phyloP scores from a whole-genome alignment of 1,139 yeast genomes.

The Meyerozyma athensensis region DNA sequence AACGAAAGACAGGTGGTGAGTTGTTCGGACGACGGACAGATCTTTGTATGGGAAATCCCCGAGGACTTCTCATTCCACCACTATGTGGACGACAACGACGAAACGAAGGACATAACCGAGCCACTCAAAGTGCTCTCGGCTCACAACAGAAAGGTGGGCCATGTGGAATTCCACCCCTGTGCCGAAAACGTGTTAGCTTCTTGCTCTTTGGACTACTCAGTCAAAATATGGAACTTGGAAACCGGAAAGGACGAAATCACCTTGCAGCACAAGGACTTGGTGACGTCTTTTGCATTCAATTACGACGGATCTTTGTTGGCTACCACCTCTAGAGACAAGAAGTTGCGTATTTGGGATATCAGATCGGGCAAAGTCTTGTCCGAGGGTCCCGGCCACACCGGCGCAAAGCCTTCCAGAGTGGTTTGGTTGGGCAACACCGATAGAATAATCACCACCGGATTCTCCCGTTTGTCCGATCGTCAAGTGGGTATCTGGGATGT shows the following conservation, averaged over 20 bases:
- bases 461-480: constrained; percentile 87
- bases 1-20: constrained; percentile 72
- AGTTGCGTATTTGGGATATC: constrained; percentile 86
- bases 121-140: constrained; percentile 73
- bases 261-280: constrained; percentile 81
- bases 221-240: constrained; percentile 84
- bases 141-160: constrained; percentile 95
- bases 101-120: constrained; percentile 57
- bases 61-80: constrained; percentile 66
- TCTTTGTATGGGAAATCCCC: constrained; percentile 85
- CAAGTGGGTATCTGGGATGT: constrained; percentile 94
- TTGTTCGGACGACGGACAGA: constrained; percentile 88
- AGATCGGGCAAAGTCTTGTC: constrained; percentile 66
- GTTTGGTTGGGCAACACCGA: constrained; percentile 87
- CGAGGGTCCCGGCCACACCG: constrained; percentile 88
- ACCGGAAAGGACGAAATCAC: constrained; percentile 69
- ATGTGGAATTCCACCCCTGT: constrained; percentile 81
- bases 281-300: constrained; percentile 86
- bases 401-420: constrained; percentile 86
- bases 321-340: constrained; percentile 90
- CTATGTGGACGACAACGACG: constrained; percentile 55
- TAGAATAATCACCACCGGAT: constrained; percentile 91
- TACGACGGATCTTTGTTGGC: constrained; percentile 84
- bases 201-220: constrained; percentile 83
- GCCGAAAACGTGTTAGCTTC: constrained; percentile 86